Percentiles rank a stretch among this genome's conserved stretches.
These are phyloP conservation scores for Scedosporium aurantiacum DNA, from an alignment of 2,329 filamentous ascomycete species.

Conservation along the genomic window DNA sequence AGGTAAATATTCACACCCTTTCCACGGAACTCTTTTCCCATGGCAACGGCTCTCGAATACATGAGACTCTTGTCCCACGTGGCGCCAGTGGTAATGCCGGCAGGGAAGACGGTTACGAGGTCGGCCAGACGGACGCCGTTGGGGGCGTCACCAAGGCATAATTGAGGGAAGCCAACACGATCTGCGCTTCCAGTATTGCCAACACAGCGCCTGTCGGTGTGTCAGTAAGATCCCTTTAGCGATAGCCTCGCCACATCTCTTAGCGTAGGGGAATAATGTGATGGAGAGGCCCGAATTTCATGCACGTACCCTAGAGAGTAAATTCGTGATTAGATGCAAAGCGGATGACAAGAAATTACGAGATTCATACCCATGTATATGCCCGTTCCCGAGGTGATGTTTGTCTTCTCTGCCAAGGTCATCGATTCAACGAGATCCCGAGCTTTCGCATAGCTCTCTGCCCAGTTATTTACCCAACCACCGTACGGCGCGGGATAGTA, in stretches of 20 bases:
- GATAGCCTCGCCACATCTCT: too few relatives aligned
- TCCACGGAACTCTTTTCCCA: constrained; percentile 61
- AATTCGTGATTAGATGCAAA: neutral
- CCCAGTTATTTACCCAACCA: constrained; percentile 60
- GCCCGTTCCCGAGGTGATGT: constrained; percentile 61
- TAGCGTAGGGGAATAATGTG: too few relatives aligned
- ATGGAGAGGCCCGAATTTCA: too few relatives aligned
- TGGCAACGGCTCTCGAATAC: constrained; percentile 53
- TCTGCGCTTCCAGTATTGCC: constrained; percentile 65
- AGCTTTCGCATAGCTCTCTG: constrained; percentile 59
- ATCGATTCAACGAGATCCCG: constrained; percentile 57
- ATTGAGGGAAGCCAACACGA: constrained; percentile 59
- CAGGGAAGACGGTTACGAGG: constrained; percentile 65
- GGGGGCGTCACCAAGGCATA: constrained; percentile 63
- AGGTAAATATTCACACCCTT: constrained; percentile 65
- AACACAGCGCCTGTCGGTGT: constrained; percentile 45
- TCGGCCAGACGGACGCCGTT: constrained; percentile 63
- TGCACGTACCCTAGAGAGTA: too few relatives aligned
- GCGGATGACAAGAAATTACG: neutral
- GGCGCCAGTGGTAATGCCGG: constrained; percentile 66
- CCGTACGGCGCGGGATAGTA: constrained; percentile 65
- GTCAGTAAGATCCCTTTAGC: neutral
- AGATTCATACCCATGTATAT: constrained; percentile 51
- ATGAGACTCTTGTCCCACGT: constrained; percentile 66
- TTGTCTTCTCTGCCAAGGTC: constrained; percentile 73